Base-by-base conservation (phyloP, 1,284 basidiomycete genomes). In the Somion occarium region DNA sequence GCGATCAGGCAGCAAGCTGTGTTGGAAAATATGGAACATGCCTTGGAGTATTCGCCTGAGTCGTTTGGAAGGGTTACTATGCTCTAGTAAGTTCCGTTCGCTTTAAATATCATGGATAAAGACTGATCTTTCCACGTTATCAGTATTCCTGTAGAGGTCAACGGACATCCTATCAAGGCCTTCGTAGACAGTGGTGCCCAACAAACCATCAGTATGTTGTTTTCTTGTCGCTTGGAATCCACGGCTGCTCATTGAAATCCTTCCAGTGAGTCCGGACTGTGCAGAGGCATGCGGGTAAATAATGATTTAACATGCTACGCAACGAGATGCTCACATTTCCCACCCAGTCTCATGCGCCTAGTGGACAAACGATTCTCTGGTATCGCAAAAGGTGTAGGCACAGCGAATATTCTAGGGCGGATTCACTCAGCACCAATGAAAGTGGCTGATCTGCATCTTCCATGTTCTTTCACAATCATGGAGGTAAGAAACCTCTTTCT, bases 141-240 rank as follows among this genome's bases (percentile, higher is more conserved):
- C 47, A 91, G 88, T 57, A 85, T 91, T 52, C 79, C 80, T 15
- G 86, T 96, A 0, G 94, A 98, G 63, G 93, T 99, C 2, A 99
- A 99, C 62, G 90, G 90, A 0, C 78, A 80, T 49, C 85, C 86
- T 1, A 84, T 98, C 34, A 97, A 95, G 66, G 97, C 97, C 0
- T 99, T 99, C 63, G 97, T 99, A 22, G 96, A 99, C 65, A 96
- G 93, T 58, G 96, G 96, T 23, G 96, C 97, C 2, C 97, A 99
- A 61, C 83, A 86, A 50, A 98, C 96, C 0, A 98, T 98, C 71
- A 97, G 93, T 95, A 57, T 66, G 90, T 73, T 15, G 23, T 43
- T 19, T 47, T n/a, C 22, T 44, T 26, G 44, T 49, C 44, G 22
- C 45, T 44, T 18, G 22, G 19, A 18, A 38, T 34, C 42, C 13